Evolutionary conservation across 1,139 yeast species (phyloP).

Genomic region (Saccharomycopsis phalli): DNA sequence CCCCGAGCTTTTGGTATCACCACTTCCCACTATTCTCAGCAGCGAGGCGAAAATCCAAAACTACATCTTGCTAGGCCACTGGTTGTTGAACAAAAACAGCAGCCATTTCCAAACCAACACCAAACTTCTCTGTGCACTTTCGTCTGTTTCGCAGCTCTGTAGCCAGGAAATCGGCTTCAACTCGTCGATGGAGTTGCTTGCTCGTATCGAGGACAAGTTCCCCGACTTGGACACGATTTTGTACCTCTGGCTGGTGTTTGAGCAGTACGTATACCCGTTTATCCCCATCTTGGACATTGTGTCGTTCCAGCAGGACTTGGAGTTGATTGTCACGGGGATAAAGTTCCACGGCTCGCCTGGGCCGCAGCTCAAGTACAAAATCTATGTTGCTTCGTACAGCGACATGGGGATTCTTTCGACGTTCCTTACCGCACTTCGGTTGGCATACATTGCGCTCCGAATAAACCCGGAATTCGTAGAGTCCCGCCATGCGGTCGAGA

Average conservation of each 20-base stretch:
- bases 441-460: constrained; percentile 1
- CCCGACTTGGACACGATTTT: constrained; percentile 2
- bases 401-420: constrained; percentile 3
- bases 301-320: constrained; percentile 15
- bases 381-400: constrained; percentile 3
- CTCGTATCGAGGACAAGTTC: constrained; percentile 1
- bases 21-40: constrained; percentile 2
- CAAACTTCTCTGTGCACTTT: neutral
- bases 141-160: neutral
- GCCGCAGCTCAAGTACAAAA: constrained; percentile 2
- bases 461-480: constrained; percentile 5
- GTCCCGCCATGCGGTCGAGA: neutral
- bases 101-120: neutral
- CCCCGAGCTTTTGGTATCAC: constrained; percentile 4
- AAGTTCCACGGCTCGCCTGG: constrained; percentile 1
- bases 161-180: neutral
- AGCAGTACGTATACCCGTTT: constrained; percentile 17
- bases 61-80: constrained; percentile 3
- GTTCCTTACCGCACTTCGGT: neutral
- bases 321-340: constrained; percentile 11
- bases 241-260: constrained; percentile 13
- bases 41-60: constrained; percentile 2
- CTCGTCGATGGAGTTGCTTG: neutral
- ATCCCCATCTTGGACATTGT: constrained; percentile 15
- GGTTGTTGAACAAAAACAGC: constrained; percentile 1